These are phyloP conservation scores for Tylopilus balloui DNA, from an alignment of 768 basidiomycete genomes.

Conservation along the genomic window DNA sequence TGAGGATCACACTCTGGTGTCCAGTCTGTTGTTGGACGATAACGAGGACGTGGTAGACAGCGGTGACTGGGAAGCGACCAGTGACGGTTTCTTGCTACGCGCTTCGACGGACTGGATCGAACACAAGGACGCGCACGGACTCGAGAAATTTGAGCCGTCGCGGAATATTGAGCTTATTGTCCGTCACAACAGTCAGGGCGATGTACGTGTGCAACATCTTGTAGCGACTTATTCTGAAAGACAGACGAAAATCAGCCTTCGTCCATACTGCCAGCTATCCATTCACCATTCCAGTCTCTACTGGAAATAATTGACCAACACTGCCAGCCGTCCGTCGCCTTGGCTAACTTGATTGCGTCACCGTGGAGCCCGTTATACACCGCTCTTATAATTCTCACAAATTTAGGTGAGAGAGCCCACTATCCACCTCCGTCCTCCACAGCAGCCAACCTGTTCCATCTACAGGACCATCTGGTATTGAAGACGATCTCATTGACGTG, in stretches of 20 bases:
- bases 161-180: constrained; percentile 61
- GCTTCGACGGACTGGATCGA: constrained; percentile 75
- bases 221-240: constrained; percentile 6
- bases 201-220: constrained; percentile 39
- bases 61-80: constrained; percentile 51
- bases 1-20: constrained; percentile 34
- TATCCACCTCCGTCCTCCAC: constrained; percentile 2
- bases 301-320: constrained; percentile 51
- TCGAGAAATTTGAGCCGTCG: constrained; percentile 61
- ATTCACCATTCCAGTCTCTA: constrained; percentile 52
- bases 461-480: constrained; percentile 30
- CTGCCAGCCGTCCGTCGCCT: constrained; percentile 45
- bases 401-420: constrained; percentile 41
- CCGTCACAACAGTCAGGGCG: constrained; percentile 38
- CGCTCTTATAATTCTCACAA: constrained; percentile 51
- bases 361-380: constrained; percentile 57
- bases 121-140: constrained; percentile 57
- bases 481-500: constrained; percentile 45
- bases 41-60: constrained; percentile 67
- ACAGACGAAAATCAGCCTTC: constrained; percentile 20
- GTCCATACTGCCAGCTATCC: constrained; percentile 43
- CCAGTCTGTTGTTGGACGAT: constrained; percentile 50
- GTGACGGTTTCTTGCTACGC: constrained; percentile 41
- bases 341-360: constrained; percentile 54
- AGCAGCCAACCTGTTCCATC: constrained; percentile 1